Base-by-base conservation (phyloP, 805 yeast species). In the Candida khao-thaluensis region DNA sequence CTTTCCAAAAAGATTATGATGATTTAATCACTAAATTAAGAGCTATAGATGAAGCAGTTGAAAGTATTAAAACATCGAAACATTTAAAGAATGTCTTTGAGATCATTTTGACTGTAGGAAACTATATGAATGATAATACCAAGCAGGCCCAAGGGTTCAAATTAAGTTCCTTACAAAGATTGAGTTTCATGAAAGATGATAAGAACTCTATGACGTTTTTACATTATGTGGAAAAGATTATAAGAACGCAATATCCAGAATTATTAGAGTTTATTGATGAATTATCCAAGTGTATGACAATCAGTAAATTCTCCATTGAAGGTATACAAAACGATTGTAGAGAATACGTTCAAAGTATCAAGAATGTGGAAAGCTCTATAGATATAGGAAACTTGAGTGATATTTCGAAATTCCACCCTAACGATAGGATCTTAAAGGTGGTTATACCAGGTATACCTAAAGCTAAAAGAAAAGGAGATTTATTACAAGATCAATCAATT, bases 91-190 rank as follows among this genome's bases (percentile, higher is more conserved):
- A 71, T 38, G 74, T 84, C 2, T 72, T 85, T 43, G 79, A 76
- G 45, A 76, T 85, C 30, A 81, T 85, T 44, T 75, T 82, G 48
- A 79, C 81, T 10, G 77, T 85, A 41, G 95, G 93, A 45, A 85
- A 85, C 51, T 83, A 76, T 50, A 85, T 85, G 93, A 85, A 85
- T 55, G 88, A 82, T 51, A 60, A 71, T 5, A 69, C 82, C 3
- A 84, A 81, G 51, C 74, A 75, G 45, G 89, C 86, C 0, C 69
- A 69, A 23, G 95, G 95, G 15, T 83, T 85, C 59, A 81, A 76
- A 50, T 64, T 85, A 42, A 73, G 81, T 30, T 81, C 91, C 0
- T 67, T 85, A 42, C 85, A 76, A 49, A 71, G 88, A 54, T 67
- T 85, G 45, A 76, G 79, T 24, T 84, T 83, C 56, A 76, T 85